These are phyloP conservation scores for Schizosaccharomyces osmophilus DNA, from an alignment of 805 yeast species.

Conservation along the genomic window DNA sequence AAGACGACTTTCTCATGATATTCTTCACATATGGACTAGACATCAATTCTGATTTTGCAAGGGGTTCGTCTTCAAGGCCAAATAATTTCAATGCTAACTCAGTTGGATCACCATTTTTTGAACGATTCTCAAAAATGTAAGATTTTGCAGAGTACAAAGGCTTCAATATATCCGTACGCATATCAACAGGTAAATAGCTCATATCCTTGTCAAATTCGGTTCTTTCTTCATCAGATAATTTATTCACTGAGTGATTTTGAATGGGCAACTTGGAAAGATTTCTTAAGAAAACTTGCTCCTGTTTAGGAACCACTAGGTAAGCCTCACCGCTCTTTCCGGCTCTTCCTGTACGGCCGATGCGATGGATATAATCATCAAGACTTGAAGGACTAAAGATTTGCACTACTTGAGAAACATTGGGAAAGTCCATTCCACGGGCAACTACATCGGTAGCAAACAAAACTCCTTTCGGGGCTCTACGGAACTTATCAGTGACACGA, in stretches of 20 bases:
- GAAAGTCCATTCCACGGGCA: constrained; percentile 81
- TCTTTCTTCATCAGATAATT: neutral
- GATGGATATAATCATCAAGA: constrained; percentile 68
- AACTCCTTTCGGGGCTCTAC: constrained; percentile 46
- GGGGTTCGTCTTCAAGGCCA: too few species aligned
- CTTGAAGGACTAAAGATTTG: constrained; percentile 62
- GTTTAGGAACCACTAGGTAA: constrained; percentile 39
- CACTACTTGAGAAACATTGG: constrained; percentile 58
- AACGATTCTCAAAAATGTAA: too few species aligned
- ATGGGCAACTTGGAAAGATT: neutral
- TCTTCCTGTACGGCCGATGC: constrained; percentile 92
- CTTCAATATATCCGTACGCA: too few species aligned
- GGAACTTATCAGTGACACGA: constrained; percentile 57
- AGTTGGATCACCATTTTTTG: too few species aligned
- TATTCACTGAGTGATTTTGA: neutral
- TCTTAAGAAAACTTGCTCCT: neutral
- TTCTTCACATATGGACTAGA: too few species aligned
- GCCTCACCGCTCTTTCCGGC: constrained; percentile 69
- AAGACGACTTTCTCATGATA: too few species aligned
- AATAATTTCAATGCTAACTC: too few species aligned
- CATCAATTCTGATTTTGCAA: too few species aligned
- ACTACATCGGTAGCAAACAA: constrained; percentile 88
- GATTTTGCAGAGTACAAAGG: too few species aligned
- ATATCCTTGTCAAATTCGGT: too few species aligned
- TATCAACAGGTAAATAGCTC: too few species aligned